A percentile compares a stretch with the other conserved stretches of the same genome.
phyloP scores from a whole-genome alignment of 148 eudicot genomes.

The Pharnaceum exiguum region DNA sequence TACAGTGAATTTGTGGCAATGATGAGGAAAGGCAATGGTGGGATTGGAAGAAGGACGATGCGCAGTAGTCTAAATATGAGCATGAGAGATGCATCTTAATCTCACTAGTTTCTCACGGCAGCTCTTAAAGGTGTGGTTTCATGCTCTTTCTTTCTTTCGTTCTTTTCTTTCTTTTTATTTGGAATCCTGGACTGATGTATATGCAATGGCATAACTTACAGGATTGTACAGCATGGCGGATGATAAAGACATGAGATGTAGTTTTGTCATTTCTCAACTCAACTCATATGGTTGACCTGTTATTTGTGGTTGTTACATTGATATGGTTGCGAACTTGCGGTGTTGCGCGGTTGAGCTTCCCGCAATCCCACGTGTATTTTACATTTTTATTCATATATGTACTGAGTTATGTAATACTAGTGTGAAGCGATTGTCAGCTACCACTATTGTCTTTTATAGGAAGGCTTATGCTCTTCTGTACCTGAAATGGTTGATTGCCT shows the following conservation, averaged over 20 bases:
- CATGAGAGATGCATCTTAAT: constrained; percentile 66
- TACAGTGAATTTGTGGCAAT: constrained; percentile 95
- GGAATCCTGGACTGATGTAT: neutral
- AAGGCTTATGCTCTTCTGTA: constrained; percentile 11
- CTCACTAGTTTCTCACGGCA: constrained; percentile 29
- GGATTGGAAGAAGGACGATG: constrained; percentile 91
- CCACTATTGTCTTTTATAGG: neutral
- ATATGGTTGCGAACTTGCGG: constrained; percentile 1
- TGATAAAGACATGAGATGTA: constrained; percentile 20
- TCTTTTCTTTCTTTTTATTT: neutral
- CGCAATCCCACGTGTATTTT: constrained; percentile 4
- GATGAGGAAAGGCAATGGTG: constrained; percentile 91
- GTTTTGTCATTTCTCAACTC: constrained; percentile 24
- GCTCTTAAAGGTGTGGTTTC: constrained; percentile 11
- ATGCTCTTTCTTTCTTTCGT: neutral
- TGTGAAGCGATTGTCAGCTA: neutral
- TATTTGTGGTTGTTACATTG: constrained; percentile 10
- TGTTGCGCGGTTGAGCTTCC: constrained; percentile 1
- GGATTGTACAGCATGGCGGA: constrained; percentile 31
- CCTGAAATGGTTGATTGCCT: neutral
- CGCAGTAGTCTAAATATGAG: constrained; percentile 68
- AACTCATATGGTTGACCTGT: constrained; percentile 6
- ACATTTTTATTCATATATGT: constrained; percentile 2
- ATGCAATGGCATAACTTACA: constrained; percentile 9
- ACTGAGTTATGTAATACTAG: constrained; percentile 3